Evolutionary conservation across 148 eudicot genomes (phyloP).

Genomic region (Dianthus caryophyllus): DNA sequence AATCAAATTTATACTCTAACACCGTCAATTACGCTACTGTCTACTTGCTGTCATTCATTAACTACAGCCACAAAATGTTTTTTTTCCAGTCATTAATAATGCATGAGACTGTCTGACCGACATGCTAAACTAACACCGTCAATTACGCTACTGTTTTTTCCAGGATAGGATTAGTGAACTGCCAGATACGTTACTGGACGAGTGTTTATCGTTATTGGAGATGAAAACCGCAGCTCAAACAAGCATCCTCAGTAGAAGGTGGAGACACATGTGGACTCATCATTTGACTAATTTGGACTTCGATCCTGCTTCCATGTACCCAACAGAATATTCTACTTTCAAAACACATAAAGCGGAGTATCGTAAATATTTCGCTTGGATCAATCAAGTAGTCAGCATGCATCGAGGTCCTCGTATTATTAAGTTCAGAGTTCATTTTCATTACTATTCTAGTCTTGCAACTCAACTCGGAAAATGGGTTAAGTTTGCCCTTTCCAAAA

Average conservation of each 20-base stretch:
- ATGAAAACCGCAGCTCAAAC: background rate
- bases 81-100: too few species aligned
- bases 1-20: too few species aligned
- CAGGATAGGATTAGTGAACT: conserved; percentile 1
- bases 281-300: conserved; percentile 8
- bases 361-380: background rate
- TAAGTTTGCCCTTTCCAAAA: conserved; percentile 2
- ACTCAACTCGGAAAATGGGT: background rate
- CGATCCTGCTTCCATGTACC: background rate
- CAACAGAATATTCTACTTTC: background rate
- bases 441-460: background rate
- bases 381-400: background rate
- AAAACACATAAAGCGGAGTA: background rate
- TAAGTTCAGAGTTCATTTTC: background rate
- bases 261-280: conserved; percentile 14
- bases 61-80: too few species aligned
- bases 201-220: background rate
- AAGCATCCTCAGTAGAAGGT: background rate
- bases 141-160: too few species aligned
- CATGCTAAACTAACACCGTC: too few species aligned
- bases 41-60: too few species aligned
- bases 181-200: background rate
- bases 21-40: too few species aligned
- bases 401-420: background rate
- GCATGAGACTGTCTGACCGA: too few species aligned